Evolutionary conservation across 2,329 filamentous ascomycete genomes (phyloP), one percentile per base, ranked within the genome.

Genomic region (Pseudopyrenochaeta lycopersici): DNA sequence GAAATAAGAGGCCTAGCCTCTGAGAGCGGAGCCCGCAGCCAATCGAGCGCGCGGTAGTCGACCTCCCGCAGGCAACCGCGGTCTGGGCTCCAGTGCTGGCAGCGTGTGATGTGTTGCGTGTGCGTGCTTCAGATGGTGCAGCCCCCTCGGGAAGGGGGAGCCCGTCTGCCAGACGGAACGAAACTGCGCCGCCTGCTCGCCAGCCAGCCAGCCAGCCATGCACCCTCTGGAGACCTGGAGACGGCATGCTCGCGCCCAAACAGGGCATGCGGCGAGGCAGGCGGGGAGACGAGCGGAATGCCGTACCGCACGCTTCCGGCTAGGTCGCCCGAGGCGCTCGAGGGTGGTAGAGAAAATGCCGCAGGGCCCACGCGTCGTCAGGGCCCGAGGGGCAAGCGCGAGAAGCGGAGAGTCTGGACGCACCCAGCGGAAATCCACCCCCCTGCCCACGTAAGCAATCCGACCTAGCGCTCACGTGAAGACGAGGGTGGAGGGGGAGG

Each of bases 11-110:
- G 15, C 9, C 23, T 6, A 15, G 40, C 21, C 40, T 15, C 21
- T 14, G 40, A 21, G 21, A 23, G 60, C 56, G 46, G 56, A 55
- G 54, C 49, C 60, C 63, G 60, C 58, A 54, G 51, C 66, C 60
- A 69, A 69, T 71, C 38, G 56, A 14, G 2, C 21, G 1, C 12
- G 20, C 15, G 21, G 20, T n/a, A 11, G 39, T 10, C 17, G 23
- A 18, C 7, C 14, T 42, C n/a, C 40, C 40, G 27, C 21, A 29
- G 40, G 21, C 39, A 38, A 38, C 18, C 5, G 20, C 35, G 36
- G 36, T 39, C 36, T 39, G 36, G 36, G 36, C 36, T 39, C 36
- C 36, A 27, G 21, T 18, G 20, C 12, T 12, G 36, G 18, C 36
- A 14, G 18, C 36, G 36, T 39, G 36, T 39, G 36, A 39, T 20